Base-by-base conservation (phyloP, 1,284 basidiomycete species). In the Malassezia globosa region DNA sequence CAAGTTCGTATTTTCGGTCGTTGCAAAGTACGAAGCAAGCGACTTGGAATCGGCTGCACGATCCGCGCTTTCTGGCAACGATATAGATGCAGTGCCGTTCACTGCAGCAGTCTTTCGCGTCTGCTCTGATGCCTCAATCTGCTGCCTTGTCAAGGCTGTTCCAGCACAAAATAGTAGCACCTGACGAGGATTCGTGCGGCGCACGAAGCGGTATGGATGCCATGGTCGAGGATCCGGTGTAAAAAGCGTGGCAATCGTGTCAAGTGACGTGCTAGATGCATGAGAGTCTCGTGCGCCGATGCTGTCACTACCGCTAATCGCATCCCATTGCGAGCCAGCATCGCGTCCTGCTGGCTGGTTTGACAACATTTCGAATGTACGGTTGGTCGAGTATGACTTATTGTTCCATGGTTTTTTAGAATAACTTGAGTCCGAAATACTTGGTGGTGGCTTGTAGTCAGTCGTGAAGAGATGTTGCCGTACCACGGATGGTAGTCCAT, bases 121-220 rank as follows among this genome's bases (percentile, higher is more conserved):
- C 11, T 55, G 46, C 27, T 55, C 47, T 7, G 55, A 54, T 3
- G 61, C 47, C 3, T 49, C 24, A 1, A 56, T 53, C 39, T 62
- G 57, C 3, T 50, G 51, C 1, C 46, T 50, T 13, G 56, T 59
- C 33, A 65, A 37, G 8, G 56, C 51, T 38, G 59, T 54, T 4
- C 63, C 63, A 2, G 63, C 58, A 22, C 58, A 58, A 3, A 71
- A 46, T 16, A 71, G 52, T 19, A 71, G 61, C 49, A 68, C 48
- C 52, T 71, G 68, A 1, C 66, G 56, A 4, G 68, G 68, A 41
- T 69, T 64, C 5, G 56, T 57, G 21, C 68, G 59, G 19, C 68
- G 59, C 18, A 71, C 65, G 24, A 63, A 59, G 1, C 67, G 58
- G 25, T 66, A 55, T 19, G 67, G 64, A 19, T 56, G 55, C 59